phyloP scores from a whole-genome alignment of 257 asterid genomes.

The Solanum phureja region DNA sequence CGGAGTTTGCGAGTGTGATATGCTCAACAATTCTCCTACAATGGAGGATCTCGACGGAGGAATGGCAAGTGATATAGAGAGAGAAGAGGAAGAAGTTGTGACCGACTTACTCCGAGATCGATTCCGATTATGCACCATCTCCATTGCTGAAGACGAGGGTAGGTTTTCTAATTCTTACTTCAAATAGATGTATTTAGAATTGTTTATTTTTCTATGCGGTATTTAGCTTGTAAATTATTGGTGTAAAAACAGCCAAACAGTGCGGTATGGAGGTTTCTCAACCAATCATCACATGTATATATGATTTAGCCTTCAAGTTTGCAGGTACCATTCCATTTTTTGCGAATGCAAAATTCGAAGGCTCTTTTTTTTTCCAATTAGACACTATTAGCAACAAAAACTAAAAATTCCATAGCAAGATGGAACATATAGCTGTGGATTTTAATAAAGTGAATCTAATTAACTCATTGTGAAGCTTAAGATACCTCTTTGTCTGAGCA shows the following conservation, averaged over 20 bases:
- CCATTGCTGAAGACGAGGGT: slow-evolving; percentile 86
- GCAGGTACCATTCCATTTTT: slow-evolving; percentile 35
- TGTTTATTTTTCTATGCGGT: neutral
- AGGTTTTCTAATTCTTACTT: neutral
- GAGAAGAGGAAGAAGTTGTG: slow-evolving; percentile 57
- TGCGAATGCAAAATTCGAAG: neutral
- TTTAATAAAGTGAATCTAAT: neutral
- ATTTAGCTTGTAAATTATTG: neutral
- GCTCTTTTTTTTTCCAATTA: too few species aligned
- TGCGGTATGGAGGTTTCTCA: slow-evolving; percentile 67
- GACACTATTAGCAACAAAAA: neutral
- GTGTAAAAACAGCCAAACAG: slow-evolving; percentile 43
- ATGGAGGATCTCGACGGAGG: slow-evolving; percentile 3
- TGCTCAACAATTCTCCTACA: neutral
- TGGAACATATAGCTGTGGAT: neutral
- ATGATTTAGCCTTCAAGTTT: slow-evolving; percentile 79
- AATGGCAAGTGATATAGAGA: slow-evolving; percentile 50
- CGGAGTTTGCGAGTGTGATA: neutral
- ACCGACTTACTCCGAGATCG: slow-evolving; percentile 61
- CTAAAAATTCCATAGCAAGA: neutral
- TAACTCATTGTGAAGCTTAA: neutral
- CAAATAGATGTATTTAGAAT: neutral
- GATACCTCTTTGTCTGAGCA: neutral
- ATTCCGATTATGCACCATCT: slow-evolving; percentile 67
- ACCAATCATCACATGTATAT: slow-evolving; percentile 65